A percentile compares a stretch with the other conserved stretches of the same genome.
phyloP scores from a whole-genome alignment of 2,329 filamentous ascomycete species.

The Cadophora gregata region DNA sequence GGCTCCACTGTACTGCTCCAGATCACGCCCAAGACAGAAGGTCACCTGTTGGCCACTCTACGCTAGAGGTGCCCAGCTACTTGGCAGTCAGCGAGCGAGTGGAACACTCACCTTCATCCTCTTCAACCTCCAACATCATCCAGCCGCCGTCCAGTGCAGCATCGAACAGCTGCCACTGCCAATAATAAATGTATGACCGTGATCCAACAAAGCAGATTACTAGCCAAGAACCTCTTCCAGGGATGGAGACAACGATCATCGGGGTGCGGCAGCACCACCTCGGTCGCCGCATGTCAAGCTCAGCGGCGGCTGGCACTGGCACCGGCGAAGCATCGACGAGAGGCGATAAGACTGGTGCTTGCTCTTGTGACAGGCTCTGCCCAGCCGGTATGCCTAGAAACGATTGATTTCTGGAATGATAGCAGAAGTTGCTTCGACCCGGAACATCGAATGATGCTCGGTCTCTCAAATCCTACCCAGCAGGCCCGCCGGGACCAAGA shows the following conservation, averaged over 20 bases:
- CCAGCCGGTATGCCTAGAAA: slow-evolving; percentile 2
- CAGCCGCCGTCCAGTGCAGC: not conserved
- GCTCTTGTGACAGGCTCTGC: slow-evolving; percentile 7
- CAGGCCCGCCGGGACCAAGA: not conserved
- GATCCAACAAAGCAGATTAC: not conserved
- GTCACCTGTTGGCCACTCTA: not conserved
- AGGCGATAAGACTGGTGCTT: not conserved
- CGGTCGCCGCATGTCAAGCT: not conserved
- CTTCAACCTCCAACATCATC: not conserved
- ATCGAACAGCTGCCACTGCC: not conserved
- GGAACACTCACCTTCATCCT: not conserved
- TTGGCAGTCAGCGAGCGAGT: not conserved
- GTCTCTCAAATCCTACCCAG: slow-evolving; percentile 5
- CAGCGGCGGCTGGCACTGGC: not conserved
- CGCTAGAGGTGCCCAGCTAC: slow-evolving; percentile 1
- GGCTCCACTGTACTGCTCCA: no score
- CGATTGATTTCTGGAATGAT: slow-evolving; percentile 13
- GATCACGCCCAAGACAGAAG: not conserved
- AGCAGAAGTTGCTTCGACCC: slow-evolving; percentile 7
- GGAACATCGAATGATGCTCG: not conserved
- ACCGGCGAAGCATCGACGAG: not conserved
- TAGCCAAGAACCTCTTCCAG: not conserved
- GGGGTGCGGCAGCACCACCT: not conserved
- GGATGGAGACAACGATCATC: not conserved
- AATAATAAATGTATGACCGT: not conserved